Evolutionary conservation across 2,329 filamentous ascomycete species (phyloP).

Genomic region (Trichoderma brevicompactum): DNA sequence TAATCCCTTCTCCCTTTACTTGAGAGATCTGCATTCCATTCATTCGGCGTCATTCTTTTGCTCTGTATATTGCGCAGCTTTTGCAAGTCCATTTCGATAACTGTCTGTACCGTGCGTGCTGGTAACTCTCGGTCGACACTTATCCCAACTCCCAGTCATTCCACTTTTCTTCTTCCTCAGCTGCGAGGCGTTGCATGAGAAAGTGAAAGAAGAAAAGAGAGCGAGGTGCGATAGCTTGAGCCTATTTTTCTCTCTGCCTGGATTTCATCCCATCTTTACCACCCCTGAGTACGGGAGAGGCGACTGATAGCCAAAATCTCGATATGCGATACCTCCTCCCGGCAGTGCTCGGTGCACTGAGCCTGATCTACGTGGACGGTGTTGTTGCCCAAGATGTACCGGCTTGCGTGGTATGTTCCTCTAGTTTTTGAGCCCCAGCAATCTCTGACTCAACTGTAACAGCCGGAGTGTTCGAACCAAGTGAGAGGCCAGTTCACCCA

Average conservation of each 20-base stretch:
- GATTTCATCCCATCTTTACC: background rate
- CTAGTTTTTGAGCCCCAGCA: slow-evolving; percentile 5
- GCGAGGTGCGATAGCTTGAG: background rate
- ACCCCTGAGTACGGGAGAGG: background rate
- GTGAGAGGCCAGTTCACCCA: slow-evolving; percentile 33
- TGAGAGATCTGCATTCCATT: slow-evolving; percentile 27
- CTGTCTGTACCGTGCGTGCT: slow-evolving; percentile 19
- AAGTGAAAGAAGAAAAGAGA: background rate
- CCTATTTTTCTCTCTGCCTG: slow-evolving; percentile 1
- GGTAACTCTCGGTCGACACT: slow-evolving; percentile 22
- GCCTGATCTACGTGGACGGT: slow-evolving; percentile 35
- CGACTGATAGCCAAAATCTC: background rate
- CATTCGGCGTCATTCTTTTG: slow-evolving; percentile 14
- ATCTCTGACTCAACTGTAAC: slow-evolving; percentile 23
- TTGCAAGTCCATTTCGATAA: slow-evolving; percentile 2
- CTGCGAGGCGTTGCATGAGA: slow-evolving; percentile 10
- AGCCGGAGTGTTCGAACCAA: slow-evolving; percentile 35
- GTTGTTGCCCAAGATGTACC: slow-evolving; percentile 36
- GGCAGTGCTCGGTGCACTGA: slow-evolving; percentile 39
- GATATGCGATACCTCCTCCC: slow-evolving; percentile 36
- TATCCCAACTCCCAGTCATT: background rate
- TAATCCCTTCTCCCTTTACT: slow-evolving; percentile 13
- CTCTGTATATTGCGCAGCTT: slow-evolving; percentile 14
- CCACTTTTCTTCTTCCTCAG: slow-evolving; percentile 1
- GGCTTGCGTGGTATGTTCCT: slow-evolving; percentile 41